Evolutionary conservation across 805 yeast genomes (phyloP).

Genomic region (Torulaspora quercuum): DNA sequence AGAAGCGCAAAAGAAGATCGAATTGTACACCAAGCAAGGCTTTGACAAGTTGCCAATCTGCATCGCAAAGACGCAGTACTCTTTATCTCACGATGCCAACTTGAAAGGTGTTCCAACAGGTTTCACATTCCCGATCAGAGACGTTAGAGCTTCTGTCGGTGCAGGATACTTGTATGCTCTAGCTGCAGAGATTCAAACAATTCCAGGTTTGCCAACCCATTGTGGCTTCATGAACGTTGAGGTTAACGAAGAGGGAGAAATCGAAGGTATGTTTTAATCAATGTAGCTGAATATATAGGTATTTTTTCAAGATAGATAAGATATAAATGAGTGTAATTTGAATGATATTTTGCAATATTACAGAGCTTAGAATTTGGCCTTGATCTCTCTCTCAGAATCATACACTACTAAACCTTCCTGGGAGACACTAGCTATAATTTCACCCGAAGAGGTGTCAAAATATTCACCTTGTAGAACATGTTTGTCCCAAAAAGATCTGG

Average conservation of each 20-base stretch:
- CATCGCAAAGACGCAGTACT: constrained; percentile 83
- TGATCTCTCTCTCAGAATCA: constrained; percentile 19
- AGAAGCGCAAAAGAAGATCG: constrained; percentile 66
- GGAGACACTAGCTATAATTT: constrained; percentile 54
- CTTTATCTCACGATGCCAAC: constrained; percentile 76
- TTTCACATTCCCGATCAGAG: constrained; percentile 76
- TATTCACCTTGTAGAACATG: constrained; percentile 58
- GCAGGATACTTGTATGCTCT: constrained; percentile 82
- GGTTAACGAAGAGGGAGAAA: constrained; percentile 74
- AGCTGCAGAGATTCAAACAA: constrained; percentile 83
- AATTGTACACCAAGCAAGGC: constrained; percentile 66
- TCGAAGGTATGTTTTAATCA: constrained; percentile 67
- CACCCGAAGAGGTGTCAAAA: constrained; percentile 45
- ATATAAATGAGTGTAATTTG: background rate
- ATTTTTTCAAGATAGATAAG: too few relatives aligned
- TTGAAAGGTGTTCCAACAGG: constrained; percentile 82
- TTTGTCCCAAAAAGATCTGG: constrained; percentile 51
- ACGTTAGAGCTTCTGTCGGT: constrained; percentile 72
- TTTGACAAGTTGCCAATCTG: constrained; percentile 76
- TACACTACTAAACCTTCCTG: constrained; percentile 58
- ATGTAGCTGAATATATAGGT: background rate
- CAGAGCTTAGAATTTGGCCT: constrained; percentile 24
- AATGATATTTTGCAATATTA: constrained; percentile 3
- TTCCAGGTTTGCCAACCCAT: constrained; percentile 82
- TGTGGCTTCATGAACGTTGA: constrained; percentile 86